Evolutionary conservation across 129 eudicot genomes (phyloP).

Genomic region (Smallanthus sonchifolius): DNA sequence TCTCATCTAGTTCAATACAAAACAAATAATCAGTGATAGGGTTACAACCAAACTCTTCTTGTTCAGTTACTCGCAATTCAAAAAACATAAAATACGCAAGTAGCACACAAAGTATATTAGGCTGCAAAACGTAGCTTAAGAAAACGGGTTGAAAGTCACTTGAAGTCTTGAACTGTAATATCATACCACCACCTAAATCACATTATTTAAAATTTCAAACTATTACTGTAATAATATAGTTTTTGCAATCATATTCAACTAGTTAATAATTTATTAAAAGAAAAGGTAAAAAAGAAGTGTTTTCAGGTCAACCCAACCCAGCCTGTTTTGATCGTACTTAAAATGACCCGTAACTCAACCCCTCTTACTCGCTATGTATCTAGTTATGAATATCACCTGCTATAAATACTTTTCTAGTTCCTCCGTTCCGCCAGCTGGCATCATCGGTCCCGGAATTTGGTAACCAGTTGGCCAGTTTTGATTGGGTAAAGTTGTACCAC

Average conservation of each 20-base stretch:
- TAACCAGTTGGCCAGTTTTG: slow-evolving; percentile 76
- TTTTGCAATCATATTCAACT: neutral
- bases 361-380: neutral
- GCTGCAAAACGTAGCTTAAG: neutral
- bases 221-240: neutral
- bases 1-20: too few species aligned
- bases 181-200: neutral
- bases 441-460: slow-evolving; percentile 72
- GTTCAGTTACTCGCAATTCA: neutral
- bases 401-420: slow-evolving; percentile 61
- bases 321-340: too few species aligned
- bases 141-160: neutral
- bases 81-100: neutral
- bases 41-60: slow-evolving; percentile 10
- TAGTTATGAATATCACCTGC: slow-evolving; percentile 37
- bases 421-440: slow-evolving; percentile 49
- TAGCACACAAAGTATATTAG: neutral
- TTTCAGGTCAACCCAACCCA: neutral
- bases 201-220: neutral
- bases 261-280: neutral
- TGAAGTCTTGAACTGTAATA: neutral
- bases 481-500: slow-evolving; percentile 43
- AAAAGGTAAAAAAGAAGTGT: neutral
- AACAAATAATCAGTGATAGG: too few species aligned
- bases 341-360: too few species aligned